A percentile compares a stretch with the other conserved stretches of the same genome.
Conservation (phyloP, 2,329 filamentous ascomycete genomes). For the Claviceps sp. region DNA sequence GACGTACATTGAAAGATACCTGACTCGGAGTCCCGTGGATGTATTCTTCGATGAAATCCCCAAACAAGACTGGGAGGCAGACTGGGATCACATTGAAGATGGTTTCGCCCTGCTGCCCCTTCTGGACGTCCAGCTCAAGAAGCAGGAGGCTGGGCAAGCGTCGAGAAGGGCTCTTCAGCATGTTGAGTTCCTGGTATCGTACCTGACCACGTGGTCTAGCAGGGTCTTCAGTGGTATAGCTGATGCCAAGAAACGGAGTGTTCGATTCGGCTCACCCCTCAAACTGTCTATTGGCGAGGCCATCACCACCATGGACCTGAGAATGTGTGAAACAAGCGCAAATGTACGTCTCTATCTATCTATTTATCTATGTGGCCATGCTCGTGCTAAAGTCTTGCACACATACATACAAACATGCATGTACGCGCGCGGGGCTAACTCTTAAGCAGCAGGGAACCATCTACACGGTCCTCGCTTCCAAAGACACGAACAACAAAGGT, state of each 20-base stretch:
- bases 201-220: constrained; percentile 44
- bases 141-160: constrained; percentile 30
- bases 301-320: constrained; percentile 41
- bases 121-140: constrained; percentile 34
- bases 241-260: constrained; percentile 53
- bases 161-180: constrained; percentile 41
- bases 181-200: constrained; percentile 49
- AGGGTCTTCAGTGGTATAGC: constrained; percentile 54
- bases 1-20: constrained; percentile 60
- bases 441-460: constrained; percentile 20
- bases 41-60: constrained; percentile 42
- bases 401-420: background rate
- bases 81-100: constrained; percentile 30
- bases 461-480: constrained; percentile 29
- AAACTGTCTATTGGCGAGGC: constrained; percentile 30
- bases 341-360: constrained; percentile 17
- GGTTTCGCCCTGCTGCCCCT: constrained; percentile 33
- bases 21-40: constrained; percentile 52
- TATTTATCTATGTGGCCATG: too few relatives aligned
- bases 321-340: constrained; percentile 30
- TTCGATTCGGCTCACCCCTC: constrained; percentile 48
- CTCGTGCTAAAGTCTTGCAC: background rate
- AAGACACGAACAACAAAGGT: constrained; percentile 25
- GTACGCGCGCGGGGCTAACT: background rate
- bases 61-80: constrained; percentile 36